Conservation (phyloP, 1,284 basidiomycete genomes). For the Omphalotus olearius region DNA sequence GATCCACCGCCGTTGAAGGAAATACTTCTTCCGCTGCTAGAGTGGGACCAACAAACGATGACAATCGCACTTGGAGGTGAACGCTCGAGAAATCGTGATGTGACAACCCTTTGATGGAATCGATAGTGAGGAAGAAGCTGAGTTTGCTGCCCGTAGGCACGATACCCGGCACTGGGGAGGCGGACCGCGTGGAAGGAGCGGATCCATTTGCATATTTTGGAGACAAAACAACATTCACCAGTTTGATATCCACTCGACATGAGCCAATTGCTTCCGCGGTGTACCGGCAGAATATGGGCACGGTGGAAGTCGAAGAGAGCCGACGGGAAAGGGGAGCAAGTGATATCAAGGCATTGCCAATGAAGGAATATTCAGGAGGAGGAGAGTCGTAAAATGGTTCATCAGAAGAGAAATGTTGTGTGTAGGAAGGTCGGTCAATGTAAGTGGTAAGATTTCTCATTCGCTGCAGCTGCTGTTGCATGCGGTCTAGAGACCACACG, state of each 20-base stretch:
- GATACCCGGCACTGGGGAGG: conserved; percentile 62
- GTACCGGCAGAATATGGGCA: conserved; percentile 89
- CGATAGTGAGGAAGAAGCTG: conserved; percentile 78
- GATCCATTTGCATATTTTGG: conserved; percentile 60
- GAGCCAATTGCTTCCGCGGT: conserved; percentile 92
- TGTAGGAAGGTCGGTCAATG: conserved; percentile 89
- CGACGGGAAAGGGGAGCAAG: conserved; percentile 78
- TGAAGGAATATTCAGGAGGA: conserved; percentile 85
- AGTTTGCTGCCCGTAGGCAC: conserved; percentile 74
- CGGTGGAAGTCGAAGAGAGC: conserved; percentile 68
- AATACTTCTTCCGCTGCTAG: conserved; percentile 78
- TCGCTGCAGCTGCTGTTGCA: conserved; percentile 84
- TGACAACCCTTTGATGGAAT: conserved; percentile 83
- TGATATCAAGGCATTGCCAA: conserved; percentile 84
- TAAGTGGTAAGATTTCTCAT: conserved; percentile 96
- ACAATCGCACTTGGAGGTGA: conserved; percentile 81
- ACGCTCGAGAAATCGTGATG: conserved; percentile 81
- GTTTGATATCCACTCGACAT: conserved; percentile 80
- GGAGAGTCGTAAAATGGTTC: conserved; percentile 90
- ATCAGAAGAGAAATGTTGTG: conserved; percentile 89
- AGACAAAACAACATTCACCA: conserved; percentile 64
- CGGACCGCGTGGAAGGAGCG: conserved; percentile 58
- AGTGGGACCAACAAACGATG: conserved; percentile 73
- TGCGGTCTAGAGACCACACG: conserved; percentile 85
- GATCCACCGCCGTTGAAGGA: conserved; percentile 70